phyloP scores from a whole-genome alignment of 306 rosid genomes.

The Trifolium repens region DNA sequence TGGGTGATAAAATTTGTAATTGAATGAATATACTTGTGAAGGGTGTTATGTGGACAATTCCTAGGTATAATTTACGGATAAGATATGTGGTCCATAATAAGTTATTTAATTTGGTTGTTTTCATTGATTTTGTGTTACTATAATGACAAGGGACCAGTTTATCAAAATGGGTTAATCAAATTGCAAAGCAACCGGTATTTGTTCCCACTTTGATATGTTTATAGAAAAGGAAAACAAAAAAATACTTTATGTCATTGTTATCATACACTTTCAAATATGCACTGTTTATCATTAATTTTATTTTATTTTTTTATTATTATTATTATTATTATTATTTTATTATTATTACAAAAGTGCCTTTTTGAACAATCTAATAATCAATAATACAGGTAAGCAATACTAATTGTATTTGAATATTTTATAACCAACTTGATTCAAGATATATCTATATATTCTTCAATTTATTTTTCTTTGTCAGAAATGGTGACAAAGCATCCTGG shows the following conservation, averaged over 20 bases:
- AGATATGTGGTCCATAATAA: constrained; percentile 54
- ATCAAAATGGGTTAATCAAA: constrained; percentile 39
- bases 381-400: constrained; percentile 54
- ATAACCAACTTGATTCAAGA: constrained; percentile 47
- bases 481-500: constrained; percentile 73
- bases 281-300: not conserved
- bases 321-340: not conserved
- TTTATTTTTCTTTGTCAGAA: constrained; percentile 46
- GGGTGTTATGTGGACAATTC: constrained; percentile 19
- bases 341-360: constrained; percentile 6
- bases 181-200: constrained; percentile 37
- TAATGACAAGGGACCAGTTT: constrained; percentile 43
- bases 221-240: constrained; percentile 23
- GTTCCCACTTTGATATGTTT: constrained; percentile 19
- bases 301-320: not conserved
- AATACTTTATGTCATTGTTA: constrained; percentile 27
- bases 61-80: constrained; percentile 29
- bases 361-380: constrained; percentile 10
- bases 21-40: not conserved
- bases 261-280: constrained; percentile 29
- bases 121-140: constrained; percentile 28
- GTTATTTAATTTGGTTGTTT: constrained; percentile 32
- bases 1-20: not conserved
- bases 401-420: constrained; percentile 46
- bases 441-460: constrained; percentile 35